Conservation (phyloP, 495 filamentous ascomycete genomes). For the Acidiella bohemica region DNA sequence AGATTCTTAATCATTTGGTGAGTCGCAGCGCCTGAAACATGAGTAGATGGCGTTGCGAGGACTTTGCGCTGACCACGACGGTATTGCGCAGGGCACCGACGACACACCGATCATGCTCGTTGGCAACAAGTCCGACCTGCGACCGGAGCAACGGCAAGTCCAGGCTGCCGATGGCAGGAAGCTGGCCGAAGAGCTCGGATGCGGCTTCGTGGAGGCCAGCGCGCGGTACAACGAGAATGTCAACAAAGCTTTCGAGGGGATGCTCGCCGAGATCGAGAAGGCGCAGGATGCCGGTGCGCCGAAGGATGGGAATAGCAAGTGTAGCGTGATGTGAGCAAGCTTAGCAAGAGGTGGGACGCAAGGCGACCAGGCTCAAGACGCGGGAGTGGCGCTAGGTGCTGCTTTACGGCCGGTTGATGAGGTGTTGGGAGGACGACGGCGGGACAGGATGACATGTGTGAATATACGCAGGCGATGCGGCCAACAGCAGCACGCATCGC, state of each 20-base stretch:
- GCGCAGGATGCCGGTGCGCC: constrained; percentile 80
- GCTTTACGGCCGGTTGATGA: no score
- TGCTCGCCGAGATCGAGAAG: constrained; percentile 93
- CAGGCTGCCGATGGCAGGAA: constrained; percentile 66
- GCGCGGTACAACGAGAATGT: constrained; percentile 93
- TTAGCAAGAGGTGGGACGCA: no score
- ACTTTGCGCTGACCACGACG: not conserved
- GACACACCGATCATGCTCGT: constrained; percentile 87
- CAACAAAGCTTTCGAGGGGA: constrained; percentile 77
- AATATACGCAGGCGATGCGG: no score
- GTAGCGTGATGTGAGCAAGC: constrained; percentile 83
- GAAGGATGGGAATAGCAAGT: constrained; percentile 57
- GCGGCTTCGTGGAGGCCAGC: constrained; percentile 88
- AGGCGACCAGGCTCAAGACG: no score
- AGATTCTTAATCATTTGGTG: constrained; percentile 93
- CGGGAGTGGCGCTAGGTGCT: no score
- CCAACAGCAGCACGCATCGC: no score
- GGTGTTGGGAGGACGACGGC: no score
- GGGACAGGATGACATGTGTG: no score
- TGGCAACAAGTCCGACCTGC: constrained; percentile 92
- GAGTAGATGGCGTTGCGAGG: no score
- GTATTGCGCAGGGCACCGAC: constrained; percentile 60
- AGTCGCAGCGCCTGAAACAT: constrained; percentile 26
- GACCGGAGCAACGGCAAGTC: constrained; percentile 85
- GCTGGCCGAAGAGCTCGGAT: constrained; percentile 72